phyloP scores from a whole-genome alignment of 495 filamentous ascomycete genomes.

The Cenococcum geophilum region DNA sequence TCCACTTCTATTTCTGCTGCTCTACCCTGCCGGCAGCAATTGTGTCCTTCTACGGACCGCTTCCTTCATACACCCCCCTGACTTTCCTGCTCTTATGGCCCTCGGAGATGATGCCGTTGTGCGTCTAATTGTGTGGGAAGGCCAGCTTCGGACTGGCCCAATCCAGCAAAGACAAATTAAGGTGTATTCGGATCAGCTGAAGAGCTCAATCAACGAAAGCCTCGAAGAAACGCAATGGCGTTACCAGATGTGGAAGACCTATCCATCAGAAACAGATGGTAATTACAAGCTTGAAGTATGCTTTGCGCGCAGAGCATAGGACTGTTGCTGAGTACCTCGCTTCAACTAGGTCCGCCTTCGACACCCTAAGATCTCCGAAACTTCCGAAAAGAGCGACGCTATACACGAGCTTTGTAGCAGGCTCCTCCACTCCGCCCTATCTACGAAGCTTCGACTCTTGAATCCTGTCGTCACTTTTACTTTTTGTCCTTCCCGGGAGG shows the following conservation, averaged over 20 bases:
- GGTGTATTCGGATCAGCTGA: neutral
- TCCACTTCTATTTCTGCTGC: too few relatives aligned
- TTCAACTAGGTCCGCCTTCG: neutral
- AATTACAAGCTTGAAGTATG: neutral
- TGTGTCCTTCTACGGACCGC: too few relatives aligned
- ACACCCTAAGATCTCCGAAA: neutral
- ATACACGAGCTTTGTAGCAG: neutral
- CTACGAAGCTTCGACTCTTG: neutral
- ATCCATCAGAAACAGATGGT: neutral
- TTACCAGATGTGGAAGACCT: neutral
- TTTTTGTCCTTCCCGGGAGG: neutral
- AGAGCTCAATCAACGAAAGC: neutral
- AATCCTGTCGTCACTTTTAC: neutral
- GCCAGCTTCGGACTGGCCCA: neutral
- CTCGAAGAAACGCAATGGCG: neutral
- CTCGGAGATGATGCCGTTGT: neutral
- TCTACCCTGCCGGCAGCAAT: too few relatives aligned
- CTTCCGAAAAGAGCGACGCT: neutral
- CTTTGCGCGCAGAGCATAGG: neutral
- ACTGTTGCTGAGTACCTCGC: neutral
- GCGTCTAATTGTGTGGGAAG: neutral
- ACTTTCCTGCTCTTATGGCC: neutral
- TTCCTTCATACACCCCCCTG: too few relatives aligned
- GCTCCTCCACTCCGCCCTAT: neutral
- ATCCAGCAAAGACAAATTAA: neutral